Evolutionary conservation across 2,329 filamentous ascomycete genomes (phyloP), one percentile per base, ranked within the genome.

Genomic region (Fusarium brevicatenulatum): DNA sequence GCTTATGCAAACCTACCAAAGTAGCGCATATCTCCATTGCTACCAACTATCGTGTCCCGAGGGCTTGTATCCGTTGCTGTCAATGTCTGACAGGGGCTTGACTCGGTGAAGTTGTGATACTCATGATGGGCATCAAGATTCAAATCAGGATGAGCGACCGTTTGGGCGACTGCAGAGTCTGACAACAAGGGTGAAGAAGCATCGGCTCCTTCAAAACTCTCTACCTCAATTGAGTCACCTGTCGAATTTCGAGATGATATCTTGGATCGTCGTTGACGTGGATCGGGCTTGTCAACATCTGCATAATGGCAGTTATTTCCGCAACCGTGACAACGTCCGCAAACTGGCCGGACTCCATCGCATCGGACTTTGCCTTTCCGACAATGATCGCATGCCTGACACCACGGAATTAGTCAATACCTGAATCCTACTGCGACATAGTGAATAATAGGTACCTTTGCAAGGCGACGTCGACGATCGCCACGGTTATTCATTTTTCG

Each of bases 351-450:
- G 9, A 16, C 8, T 19, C 53, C 53, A 18, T 56, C 53, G 21
- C 53, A 56, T 2, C 53, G 39, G 39, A 56, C 53, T 9, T 56
- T 56, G 25, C 53, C 28, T 34, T 56, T 56, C 9, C 53, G 53
- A 34, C 39, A 44, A 44, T 43, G 37, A 21, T 56, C 37, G 28
- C 53, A 56, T 10, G 53, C 53, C 53, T 56, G n/a, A 5, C 12
- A 53, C 11, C 13, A 12, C 37, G 16, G 19, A 11, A 15, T 56
- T 44, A 44, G 12, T 19, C n/a, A 21, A 23, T 9, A 13, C 2
- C 9, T 4, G 2, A 1, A 23, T 19, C 16, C n/a, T 5, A 5
- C 16, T 4, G 2, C 21, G 9, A 7, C 1, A 19, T 15, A 3
- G 13, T 9, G 23, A 39, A 7, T 16, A 5, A 21, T 28, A 2